Evolutionary conservation across 208 protist genomes (phyloP).

Genomic region (Wallacemonas collosoma): DNA sequence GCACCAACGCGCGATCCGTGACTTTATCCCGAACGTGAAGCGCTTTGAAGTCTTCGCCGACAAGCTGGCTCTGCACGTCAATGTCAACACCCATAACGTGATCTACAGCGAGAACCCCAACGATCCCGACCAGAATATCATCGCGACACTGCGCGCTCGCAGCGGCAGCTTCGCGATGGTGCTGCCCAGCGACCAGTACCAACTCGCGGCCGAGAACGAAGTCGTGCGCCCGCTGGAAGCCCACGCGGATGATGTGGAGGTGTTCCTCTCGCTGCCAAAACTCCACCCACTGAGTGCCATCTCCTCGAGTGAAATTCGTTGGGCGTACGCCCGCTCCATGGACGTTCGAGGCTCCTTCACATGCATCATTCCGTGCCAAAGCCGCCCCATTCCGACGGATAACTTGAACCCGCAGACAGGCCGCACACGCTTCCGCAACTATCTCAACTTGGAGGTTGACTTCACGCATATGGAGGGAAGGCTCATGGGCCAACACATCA

Average conservation of each 20-base stretch:
- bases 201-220: conserved; percentile 81
- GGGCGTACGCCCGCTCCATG: conserved; percentile 41
- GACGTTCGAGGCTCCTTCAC: conserved; percentile 61
- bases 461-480: conserved; percentile 58
- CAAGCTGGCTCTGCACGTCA: conserved; percentile 52
- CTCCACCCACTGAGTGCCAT: conserved; percentile 69
- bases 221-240: conserved; percentile 70
- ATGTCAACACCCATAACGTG: conserved; percentile 80
- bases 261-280: conserved; percentile 55
- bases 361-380: conserved; percentile 71
- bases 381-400: conserved; percentile 42
- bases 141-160: conserved; percentile 58
- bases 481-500: conserved; percentile 70
- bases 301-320: conserved; percentile 45
- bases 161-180: conserved; percentile 61
- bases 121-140: conserved; percentile 63
- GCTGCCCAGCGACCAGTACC: conserved; percentile 77
- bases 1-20: conserved; percentile 53
- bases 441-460: conserved; percentile 66
- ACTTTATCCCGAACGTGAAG: conserved; percentile 84
- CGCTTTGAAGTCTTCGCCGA: conserved; percentile 76
- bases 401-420: conserved; percentile 48
- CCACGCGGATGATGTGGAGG: conserved; percentile 42
- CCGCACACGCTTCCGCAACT: conserved; percentile 62
- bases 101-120: conserved; percentile 80